Evolutionary conservation across 768 basidiomycete species (phyloP).

Genomic region (Mycena polygramma): DNA sequence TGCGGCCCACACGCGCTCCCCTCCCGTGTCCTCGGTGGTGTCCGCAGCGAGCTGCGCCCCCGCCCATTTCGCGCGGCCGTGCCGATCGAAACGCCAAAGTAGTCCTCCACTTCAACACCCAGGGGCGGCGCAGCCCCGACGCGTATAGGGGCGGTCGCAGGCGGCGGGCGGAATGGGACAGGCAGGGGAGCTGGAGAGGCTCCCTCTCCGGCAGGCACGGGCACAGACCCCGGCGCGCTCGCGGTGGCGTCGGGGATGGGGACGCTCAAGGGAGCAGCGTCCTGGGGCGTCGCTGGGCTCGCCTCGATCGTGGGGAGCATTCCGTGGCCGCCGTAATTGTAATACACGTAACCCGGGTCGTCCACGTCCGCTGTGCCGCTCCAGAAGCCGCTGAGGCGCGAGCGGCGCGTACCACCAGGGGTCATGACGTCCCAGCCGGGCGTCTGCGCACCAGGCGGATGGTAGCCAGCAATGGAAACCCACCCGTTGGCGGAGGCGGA

Average conservation of each 20-base stretch:
- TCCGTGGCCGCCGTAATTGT: neutral
- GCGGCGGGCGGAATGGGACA: slow-evolving; percentile 27
- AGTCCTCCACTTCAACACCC: slow-evolving; percentile 5
- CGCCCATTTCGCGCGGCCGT: slow-evolving; percentile 5
- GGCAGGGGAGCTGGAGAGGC: slow-evolving; percentile 7
- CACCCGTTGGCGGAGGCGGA: neutral
- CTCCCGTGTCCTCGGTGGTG: slow-evolving; percentile 29
- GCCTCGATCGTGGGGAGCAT: slow-evolving; percentile 34
- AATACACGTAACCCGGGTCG: slow-evolving; percentile 36
- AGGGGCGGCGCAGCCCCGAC: neutral
- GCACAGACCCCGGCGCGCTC: slow-evolving; percentile 8
- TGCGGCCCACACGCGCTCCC: slow-evolving; percentile 22
- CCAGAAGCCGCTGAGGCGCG: slow-evolving; percentile 80
- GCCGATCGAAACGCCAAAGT: slow-evolving; percentile 7
- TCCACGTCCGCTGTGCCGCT: slow-evolving; percentile 79
- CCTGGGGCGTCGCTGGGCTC: slow-evolving; percentile 27
- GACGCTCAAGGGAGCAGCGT: neutral
- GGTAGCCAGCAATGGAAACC: neutral
- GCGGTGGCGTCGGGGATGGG: neutral
- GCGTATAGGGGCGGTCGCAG: slow-evolving; percentile 42
- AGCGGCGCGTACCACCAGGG: slow-evolving; percentile 65
- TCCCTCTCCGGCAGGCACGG: neutral
- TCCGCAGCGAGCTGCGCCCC: slow-evolving; percentile 16
- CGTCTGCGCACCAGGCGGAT: slow-evolving; percentile 17
- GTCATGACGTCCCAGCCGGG: slow-evolving; percentile 51